Base-by-base conservation (phyloP, 2,329 filamentous ascomycete species). In the Penicillium sclerotiorum region DNA sequence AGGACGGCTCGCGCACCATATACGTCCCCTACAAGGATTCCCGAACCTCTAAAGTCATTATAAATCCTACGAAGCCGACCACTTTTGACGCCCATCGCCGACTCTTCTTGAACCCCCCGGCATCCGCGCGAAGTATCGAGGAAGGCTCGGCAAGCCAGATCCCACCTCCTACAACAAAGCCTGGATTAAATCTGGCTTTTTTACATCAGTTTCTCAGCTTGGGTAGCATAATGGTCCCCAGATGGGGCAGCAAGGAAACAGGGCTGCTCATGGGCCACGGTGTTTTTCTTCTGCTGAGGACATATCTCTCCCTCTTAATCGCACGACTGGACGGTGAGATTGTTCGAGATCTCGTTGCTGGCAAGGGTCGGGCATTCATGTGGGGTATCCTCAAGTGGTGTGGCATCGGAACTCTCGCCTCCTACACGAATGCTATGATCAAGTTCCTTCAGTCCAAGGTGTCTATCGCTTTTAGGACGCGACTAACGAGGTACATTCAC, bases 361-460 rank as follows among this genome's bases (percentile, higher is more conserved):
- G 94, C 8, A 92, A 96, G 63, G 93, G 93, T 15, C 91, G 86
- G 62, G 81, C 84, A 0, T 99, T 99, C 68, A 76, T 94, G 8
- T 89, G 87, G 84, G 94, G 94, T 5, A 87, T 99, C 39, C 70
- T 87, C 41, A 96, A 97, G 79, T 99, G 94, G 94, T 91, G 92
- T 58, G 91, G 93, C 3, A 86, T 99, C 28, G 94, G 94, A 35
- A 90, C 89, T 2, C 86, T 97, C 56, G 93, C 92, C 8, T 95
- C 93, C 0, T 99, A 99, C 67, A 96, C 93, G 43, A 99, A 99
- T 71, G 91, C 93, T 47, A 96, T 95, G 88, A 99, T 99, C 79
- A 97, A 97, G 72, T 99, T 89, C 73, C 81, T 99, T 55, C 93
- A 99, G 73, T 93, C 90, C 43, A 99, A 99, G 76, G 91, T 99